Percentiles rank a stretch among this genome's conserved stretches.
These are phyloP conservation scores for Xerocomus minutiporus DNA, from an alignment of 1,284 basidiomycete genomes.

Conservation along the genomic window DNA sequence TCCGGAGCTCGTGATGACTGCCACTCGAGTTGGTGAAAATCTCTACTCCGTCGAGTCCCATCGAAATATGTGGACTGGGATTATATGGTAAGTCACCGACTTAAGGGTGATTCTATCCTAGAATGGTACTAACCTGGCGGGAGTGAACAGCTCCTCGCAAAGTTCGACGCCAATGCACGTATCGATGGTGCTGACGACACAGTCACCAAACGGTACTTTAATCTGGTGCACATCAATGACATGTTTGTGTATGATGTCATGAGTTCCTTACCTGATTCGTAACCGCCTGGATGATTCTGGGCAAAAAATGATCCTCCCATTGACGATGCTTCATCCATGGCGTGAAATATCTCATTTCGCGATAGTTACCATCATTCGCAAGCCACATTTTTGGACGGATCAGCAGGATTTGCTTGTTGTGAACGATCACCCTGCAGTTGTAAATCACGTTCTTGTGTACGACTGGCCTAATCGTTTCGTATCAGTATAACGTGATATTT, in stretches of 20 bases:
- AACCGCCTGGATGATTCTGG: slow-evolving; percentile 78
- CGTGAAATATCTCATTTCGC: slow-evolving; percentile 94
- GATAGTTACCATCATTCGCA: slow-evolving; percentile 97
- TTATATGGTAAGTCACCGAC: slow-evolving; percentile 1
- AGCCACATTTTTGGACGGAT: slow-evolving; percentile 99
- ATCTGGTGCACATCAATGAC: slow-evolving; percentile 34
- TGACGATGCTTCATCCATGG: slow-evolving; percentile 89
- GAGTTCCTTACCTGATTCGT: slow-evolving; percentile 72
- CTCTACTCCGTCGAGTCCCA: slow-evolving; percentile 97
- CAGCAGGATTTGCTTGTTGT: slow-evolving; percentile 82
- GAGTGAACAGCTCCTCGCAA: slow-evolving; percentile 97
- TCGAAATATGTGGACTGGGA: slow-evolving; percentile 81
- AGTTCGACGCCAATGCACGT: slow-evolving; percentile 95
- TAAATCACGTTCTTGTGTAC: slow-evolving; percentile 97
- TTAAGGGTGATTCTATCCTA: background rate
- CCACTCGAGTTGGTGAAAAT: slow-evolving; percentile 98
- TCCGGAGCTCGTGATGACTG: slow-evolving; percentile 95
- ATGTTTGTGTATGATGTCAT: background rate
- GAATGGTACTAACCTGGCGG: slow-evolving; percentile 63
- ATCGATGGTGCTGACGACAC: slow-evolving; percentile 88
- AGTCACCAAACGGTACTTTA: slow-evolving; percentile 94
- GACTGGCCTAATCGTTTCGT: slow-evolving; percentile 65
- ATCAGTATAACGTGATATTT: slow-evolving; percentile 2
- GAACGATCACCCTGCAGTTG: slow-evolving; percentile 90
- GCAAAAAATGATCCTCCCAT: slow-evolving; percentile 87